A percentile compares a stretch with the other conserved stretches of the same genome.
Evolutionary conservation across 345 rosid species (phyloP).

Genomic region (Salix dunnii): DNA sequence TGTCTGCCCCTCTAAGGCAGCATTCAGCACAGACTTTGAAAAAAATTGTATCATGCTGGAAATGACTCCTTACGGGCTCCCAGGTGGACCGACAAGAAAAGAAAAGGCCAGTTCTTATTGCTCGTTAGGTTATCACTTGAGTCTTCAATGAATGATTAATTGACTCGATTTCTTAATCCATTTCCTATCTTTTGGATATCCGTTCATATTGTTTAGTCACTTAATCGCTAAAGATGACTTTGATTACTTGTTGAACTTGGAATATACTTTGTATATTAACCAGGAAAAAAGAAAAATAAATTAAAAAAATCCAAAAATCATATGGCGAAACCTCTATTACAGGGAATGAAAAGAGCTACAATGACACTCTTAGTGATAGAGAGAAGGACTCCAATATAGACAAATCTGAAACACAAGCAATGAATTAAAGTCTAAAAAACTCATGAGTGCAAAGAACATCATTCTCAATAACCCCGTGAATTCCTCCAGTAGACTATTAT

Average conservation of each 20-base stretch:
- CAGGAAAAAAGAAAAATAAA: neutral
- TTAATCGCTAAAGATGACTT: neutral
- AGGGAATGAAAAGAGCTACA: neutral
- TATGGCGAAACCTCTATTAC: neutral
- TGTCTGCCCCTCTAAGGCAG: neutral
- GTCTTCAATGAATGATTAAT: neutral
- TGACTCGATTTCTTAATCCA: neutral
- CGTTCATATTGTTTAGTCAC: too few species aligned
- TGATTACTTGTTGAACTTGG: neutral
- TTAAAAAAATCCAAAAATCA: neutral
- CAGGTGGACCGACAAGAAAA: neutral
- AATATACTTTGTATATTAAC: neutral
- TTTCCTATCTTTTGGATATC: too few species aligned
- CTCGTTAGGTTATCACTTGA: too few species aligned
- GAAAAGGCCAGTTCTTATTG: too few species aligned
- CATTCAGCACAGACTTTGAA: neutral
- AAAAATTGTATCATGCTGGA: neutral
- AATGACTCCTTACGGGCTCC: neutral
- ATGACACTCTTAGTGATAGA: too few species aligned
- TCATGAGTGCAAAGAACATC: too few species aligned
- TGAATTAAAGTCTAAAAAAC: too few species aligned
- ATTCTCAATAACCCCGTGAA: too few species aligned
- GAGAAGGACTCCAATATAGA: neutral
- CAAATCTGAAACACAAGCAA: neutral
- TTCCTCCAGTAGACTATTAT: too few species aligned